Conservation (phyloP, 441 rosid genomes). For the Rhodomyrtus psidioides region DNA sequence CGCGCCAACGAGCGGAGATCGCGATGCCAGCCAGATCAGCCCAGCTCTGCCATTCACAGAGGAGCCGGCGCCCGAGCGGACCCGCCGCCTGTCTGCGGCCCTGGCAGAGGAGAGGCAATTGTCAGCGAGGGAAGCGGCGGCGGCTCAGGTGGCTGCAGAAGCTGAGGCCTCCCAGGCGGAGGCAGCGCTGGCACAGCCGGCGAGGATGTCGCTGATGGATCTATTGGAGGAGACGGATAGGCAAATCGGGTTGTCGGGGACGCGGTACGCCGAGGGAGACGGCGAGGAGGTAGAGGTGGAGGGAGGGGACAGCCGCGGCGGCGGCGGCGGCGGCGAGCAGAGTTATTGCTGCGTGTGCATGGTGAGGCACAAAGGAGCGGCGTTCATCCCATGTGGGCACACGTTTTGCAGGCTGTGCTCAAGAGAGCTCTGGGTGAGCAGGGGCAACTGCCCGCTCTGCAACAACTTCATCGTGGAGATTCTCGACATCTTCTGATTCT, state of each 20-base stretch:
- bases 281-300: conserved; percentile 10
- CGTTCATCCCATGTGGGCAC: conserved; percentile 92
- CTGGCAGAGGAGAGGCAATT: conserved; percentile 56
- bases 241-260: conserved; percentile 54
- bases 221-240: conserved; percentile 70
- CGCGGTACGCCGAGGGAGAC: conserved; percentile 45
- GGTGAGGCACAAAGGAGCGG: conserved; percentile 91
- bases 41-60: conserved; percentile 1
- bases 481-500: conserved; percentile 59
- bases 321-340: conserved; percentile 29
- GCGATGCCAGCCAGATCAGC: neutral
- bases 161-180: conserved; percentile 19
- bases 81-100: conserved; percentile 25
- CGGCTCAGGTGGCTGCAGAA: conserved; percentile 61
- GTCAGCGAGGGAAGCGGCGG: conserved; percentile 77
- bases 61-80: conserved; percentile 16
- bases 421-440: conserved; percentile 78
- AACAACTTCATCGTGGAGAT: conserved; percentile 68
- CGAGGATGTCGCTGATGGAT: conserved; percentile 84
- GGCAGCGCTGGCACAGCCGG: conserved; percentile 26
- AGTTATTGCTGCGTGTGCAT: conserved; percentile 86
- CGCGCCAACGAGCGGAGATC: neutral
- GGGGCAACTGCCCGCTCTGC: conserved; percentile 89
- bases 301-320: conserved; percentile 1
- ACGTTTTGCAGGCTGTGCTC: conserved; percentile 93